phyloP scores from a whole-genome alignment of 2,329 filamentous ascomycete genomes.

The Beauveria varroae region DNA sequence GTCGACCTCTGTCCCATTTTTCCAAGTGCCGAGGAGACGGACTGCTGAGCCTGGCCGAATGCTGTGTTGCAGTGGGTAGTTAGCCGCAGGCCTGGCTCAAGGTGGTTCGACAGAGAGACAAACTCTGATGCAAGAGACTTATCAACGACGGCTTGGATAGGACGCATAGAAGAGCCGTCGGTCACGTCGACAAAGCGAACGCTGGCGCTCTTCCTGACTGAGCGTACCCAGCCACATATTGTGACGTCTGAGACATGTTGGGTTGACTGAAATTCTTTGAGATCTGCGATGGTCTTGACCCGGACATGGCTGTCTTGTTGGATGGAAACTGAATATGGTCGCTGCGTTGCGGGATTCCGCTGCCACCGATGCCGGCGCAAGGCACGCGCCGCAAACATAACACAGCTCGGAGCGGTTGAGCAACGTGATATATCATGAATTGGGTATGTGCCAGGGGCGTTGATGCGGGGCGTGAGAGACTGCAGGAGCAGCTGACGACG shows the following conservation, averaged over 20 bases:
- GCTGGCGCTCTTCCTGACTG: slow-evolving; percentile 78
- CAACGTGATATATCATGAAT: background rate
- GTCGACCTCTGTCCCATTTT: slow-evolving; percentile 16
- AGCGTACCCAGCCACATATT: slow-evolving; percentile 74
- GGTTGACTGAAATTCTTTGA: slow-evolving; percentile 45
- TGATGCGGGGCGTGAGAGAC: background rate
- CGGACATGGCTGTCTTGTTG: slow-evolving; percentile 19
- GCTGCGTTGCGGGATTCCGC: slow-evolving; percentile 1
- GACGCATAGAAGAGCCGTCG: slow-evolving; percentile 75
- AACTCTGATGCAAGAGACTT: slow-evolving; percentile 67
- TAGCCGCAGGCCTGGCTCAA: slow-evolving; percentile 19
- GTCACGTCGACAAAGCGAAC: slow-evolving; percentile 76
- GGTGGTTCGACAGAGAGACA: slow-evolving; percentile 25
- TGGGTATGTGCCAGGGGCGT: background rate
- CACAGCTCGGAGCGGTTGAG: background rate
- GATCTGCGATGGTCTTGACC: slow-evolving; percentile 43
- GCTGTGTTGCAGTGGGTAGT: slow-evolving; percentile 37
- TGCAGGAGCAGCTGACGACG: background rate
- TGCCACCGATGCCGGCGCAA: background rate
- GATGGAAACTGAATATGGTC: slow-evolving; percentile 28
- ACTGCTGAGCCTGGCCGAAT: slow-evolving; percentile 77
- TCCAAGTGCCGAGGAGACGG: slow-evolving; percentile 70
- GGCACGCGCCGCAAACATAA: background rate
- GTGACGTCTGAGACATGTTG: slow-evolving; percentile 41
- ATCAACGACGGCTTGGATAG: slow-evolving; percentile 74